Percentiles rank a stretch among this genome's conserved stretches.
These are phyloP conservation scores for Brassica juncea DNA, from an alignment of 345 rosid species.

Conservation along the genomic window DNA sequence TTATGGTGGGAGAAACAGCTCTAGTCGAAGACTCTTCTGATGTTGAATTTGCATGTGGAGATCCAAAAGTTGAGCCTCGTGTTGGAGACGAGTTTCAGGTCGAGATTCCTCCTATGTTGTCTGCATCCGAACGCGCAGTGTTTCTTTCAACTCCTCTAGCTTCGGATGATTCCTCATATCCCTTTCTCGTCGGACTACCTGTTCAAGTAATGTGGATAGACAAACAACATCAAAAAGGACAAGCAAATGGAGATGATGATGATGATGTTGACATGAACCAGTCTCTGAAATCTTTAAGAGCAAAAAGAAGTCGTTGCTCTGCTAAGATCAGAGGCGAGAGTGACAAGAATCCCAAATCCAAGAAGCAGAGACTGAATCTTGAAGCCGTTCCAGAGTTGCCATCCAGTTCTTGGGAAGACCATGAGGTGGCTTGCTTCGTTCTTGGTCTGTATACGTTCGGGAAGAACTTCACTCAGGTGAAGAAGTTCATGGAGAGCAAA, in stretches of 20 bases:
- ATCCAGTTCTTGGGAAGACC: conserved; percentile 48
- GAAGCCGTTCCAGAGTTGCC: conserved; percentile 43
- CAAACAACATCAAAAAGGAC: conserved; percentile 23
- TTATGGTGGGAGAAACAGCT: conserved; percentile 31
- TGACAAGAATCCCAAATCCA: conserved; percentile 28
- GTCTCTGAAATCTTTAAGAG: conserved; percentile 42
- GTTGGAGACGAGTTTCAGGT: conserved; percentile 68
- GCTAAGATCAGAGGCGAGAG: conserved; percentile 39
- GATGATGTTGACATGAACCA: conserved; percentile 41
- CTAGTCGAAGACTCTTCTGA: conserved; percentile 44
- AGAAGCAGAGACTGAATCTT: conserved; percentile 41
- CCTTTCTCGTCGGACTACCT: conserved; percentile 55
- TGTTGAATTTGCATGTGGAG: conserved; percentile 50
- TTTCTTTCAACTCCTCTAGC: conserved; percentile 48
- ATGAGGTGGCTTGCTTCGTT: conserved; percentile 52
- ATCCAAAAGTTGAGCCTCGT: conserved; percentile 55
- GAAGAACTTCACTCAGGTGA: conserved; percentile 52
- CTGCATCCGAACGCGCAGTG: conserved; percentile 43
- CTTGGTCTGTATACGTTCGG: conserved; percentile 66
- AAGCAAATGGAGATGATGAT: conserved; percentile 16
- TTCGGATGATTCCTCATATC: conserved; percentile 43
- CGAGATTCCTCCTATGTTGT: conserved; percentile 61
- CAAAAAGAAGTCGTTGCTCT: conserved; percentile 39
- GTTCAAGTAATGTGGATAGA: conserved; percentile 52
- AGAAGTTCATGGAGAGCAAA: conserved; percentile 52